Conservation (phyloP, 768 basidiomycete species). For the Tulasnella sp. region DNA sequence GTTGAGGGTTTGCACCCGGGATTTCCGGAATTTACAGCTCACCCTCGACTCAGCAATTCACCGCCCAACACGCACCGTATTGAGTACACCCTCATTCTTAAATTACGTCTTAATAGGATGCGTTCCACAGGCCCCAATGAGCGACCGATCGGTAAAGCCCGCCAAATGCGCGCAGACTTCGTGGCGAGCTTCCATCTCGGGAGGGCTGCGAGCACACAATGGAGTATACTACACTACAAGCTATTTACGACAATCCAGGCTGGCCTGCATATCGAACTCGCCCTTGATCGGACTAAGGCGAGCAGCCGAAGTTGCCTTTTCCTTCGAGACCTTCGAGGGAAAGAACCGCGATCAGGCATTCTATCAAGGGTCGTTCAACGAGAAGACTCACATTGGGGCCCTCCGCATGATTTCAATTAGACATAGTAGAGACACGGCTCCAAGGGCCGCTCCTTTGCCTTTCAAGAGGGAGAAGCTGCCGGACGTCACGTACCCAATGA, state of each 20-base stretch:
- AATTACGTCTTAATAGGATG: not conserved
- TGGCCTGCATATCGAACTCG: not conserved
- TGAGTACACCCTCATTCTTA: not conserved
- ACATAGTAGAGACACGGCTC: slow-evolving; percentile 47
- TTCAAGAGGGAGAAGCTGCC: slow-evolving; percentile 72
- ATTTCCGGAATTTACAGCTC: too few species aligned
- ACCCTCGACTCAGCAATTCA: not conserved
- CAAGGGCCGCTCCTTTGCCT: slow-evolving; percentile 70
- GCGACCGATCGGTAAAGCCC: not conserved
- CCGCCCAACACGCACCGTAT: not conserved
- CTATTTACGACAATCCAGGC: not conserved
- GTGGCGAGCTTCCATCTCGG: not conserved
- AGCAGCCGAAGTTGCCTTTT: not conserved
- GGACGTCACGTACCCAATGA: slow-evolving; percentile 77
- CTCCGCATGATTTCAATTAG: slow-evolving; percentile 26
- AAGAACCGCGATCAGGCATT: not conserved
- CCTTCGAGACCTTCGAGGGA: not conserved
- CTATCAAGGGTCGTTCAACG: not conserved
- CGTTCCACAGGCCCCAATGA: not conserved
- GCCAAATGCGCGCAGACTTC: not conserved
- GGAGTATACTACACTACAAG: not conserved
- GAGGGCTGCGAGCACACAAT: not conserved
- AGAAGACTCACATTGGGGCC: slow-evolving; percentile 1
- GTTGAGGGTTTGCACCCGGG: too few species aligned
- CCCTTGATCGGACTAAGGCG: not conserved